Percentiles rank a stretch among this genome's conserved stretches.
Conservation (phyloP, 148 eudicot genomes). For the Chenopodium formosanum region DNA sequence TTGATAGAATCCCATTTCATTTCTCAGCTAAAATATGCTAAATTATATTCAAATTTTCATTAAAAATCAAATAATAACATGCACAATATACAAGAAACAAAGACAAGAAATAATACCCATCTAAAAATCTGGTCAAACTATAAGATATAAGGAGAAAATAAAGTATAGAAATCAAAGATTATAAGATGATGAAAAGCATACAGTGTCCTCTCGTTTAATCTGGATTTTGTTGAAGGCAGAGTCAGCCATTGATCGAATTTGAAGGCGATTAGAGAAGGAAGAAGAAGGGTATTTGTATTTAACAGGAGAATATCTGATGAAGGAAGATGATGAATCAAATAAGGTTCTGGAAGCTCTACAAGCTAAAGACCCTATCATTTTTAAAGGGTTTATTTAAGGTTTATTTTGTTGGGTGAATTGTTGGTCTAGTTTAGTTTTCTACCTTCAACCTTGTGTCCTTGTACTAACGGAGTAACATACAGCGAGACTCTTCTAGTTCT, state of each 20-base stretch:
- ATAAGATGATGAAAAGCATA: conserved; percentile 25
- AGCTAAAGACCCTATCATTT: conserved; percentile 17
- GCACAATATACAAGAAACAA: neutral
- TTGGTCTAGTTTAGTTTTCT: too few species aligned
- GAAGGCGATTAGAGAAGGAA: conserved; percentile 22
- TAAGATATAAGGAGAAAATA: neutral
- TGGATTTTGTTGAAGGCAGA: conserved; percentile 71
- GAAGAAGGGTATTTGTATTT: neutral
- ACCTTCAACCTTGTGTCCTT: too few species aligned
- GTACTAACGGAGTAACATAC: too few species aligned
- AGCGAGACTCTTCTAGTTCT: too few species aligned
- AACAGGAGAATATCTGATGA: neutral
- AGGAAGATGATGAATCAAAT: conserved; percentile 5
- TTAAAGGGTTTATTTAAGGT: neutral
- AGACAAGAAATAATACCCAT: neutral
- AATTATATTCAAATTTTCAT: neutral
- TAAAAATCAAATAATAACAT: neutral
- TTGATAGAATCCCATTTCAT: neutral
- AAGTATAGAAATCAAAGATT: neutral
- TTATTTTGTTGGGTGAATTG: neutral
- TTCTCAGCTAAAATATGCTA: neutral
- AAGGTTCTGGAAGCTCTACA: conserved; percentile 26
- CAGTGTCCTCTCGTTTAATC: conserved; percentile 77
- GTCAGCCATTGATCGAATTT: conserved; percentile 62
- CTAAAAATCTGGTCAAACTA: neutral